Base-by-base conservation (phyloP, 1,139 yeast genomes). In the Geotrichum cucujoidarum region DNA sequence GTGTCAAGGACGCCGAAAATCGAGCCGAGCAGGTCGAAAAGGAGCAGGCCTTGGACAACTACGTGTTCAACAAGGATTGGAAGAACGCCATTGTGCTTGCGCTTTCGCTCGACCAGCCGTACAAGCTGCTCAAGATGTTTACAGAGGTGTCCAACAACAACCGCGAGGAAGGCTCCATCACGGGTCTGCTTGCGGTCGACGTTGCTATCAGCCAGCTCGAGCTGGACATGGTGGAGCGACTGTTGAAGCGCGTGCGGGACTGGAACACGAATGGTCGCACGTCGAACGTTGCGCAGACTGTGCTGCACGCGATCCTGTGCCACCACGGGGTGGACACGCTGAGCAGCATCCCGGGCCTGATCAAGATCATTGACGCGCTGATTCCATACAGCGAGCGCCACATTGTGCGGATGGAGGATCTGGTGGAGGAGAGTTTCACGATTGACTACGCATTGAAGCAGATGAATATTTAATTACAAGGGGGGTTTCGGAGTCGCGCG, bases 201-300 rank as follows among this genome's bases (percentile, higher is more conserved):
- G 66, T 71, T 6, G 78, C 83, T n/a, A 76, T 92, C 40, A 70
- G 74, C 6, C 64, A 67, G 17, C 73, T 92, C 49, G 76, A 73
- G 31, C 70, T 77, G 36, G 84, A 80, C 1, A 66, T 89, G 38
- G 18, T 47, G 14, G 59, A 75, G 35, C 63, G 70, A 17, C 67
- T 92, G 31, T 76, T 92, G 63, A 78, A 77, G 58, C 81, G 95
- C 60, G 74, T 89, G 30, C 78, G 97, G 59, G 95, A 89, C 62
- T 92, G 99, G 99, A 92, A 94, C 65, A 81, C 94, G 45, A 92
- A 89, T 64, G 85, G 88, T 48, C 80, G 81, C 60, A 81, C 87
- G 39, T 86, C 87, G 59, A 80, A 77, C 48, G 76, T 87, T 50
- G 86, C 95, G 22, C 98, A 92, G 64, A 79, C 79, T 48, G 69